Evolutionary conservation across 2,329 filamentous ascomycete genomes (phyloP), one percentile per base, ranked within the genome.

Genomic region (Graphium sp.): DNA sequence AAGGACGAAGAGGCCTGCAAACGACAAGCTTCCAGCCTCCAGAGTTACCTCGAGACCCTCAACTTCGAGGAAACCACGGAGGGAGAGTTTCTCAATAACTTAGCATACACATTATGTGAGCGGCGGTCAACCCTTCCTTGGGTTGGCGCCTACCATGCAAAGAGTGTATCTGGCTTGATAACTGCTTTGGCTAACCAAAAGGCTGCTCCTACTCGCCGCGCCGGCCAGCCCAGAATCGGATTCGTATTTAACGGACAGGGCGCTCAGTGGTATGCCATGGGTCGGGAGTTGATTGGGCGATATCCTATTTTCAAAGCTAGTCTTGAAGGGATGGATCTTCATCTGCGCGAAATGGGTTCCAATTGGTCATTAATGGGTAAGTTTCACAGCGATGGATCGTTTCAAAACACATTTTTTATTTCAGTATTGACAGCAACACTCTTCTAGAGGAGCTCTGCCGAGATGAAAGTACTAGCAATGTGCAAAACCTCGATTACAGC

Each of bases 341-440:
- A 44, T 14, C 31, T 37, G 6, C 32, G 34, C 5, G 20, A 22
- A 0, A 41, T 46, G 28, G 37, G 7, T 24, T 42, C 10, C 42
- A 34, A 4, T 45, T 41, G 16, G 41, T 54, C 2, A 54, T 53
- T 28, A 48, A 41, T 6, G 52, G 52, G 11, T 50, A 55, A 20
- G 52, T 51, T 9, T 49, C 50, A 1, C 51, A 55, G 30, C 54
- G 45, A 37, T 27, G 31, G 11, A 34, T 32, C 1, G 54, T 55
- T 31, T 50, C 6, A 21, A 25, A 3, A 30, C 21, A 11, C 34
- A 40, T 24, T 26, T 36, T 1, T 26, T 30, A 3, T 46, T 45
- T 19, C 19, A n/a, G 1, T 27, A 32, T 2, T 28, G 33, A 1
- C 18, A 48, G 6, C 13, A 37, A 8, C 11, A 33, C 8, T 22